These are phyloP conservation scores for Phytophthora nicotianae DNA, from an alignment of 352 stramenopile species.

Conservation along the genomic window DNA sequence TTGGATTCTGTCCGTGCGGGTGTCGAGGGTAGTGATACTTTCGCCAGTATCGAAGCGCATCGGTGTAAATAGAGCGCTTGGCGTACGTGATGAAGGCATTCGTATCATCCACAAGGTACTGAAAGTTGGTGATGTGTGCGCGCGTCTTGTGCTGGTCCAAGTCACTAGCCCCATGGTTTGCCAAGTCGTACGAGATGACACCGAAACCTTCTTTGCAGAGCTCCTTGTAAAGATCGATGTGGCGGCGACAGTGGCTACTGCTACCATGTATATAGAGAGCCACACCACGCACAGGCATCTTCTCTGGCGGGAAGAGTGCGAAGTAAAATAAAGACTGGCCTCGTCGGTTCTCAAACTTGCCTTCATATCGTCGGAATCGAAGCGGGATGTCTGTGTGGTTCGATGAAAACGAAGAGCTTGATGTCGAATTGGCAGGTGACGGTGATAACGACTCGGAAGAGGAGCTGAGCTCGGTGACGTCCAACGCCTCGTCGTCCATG, in stretches of 20 bases:
- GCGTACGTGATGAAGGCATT: conserved; percentile 52
- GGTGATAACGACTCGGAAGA: conserved; percentile 5
- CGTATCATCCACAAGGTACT: conserved; percentile 54
- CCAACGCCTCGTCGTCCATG: conserved; percentile 21
- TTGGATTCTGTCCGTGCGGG: conserved; percentile 13
- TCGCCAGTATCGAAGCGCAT: conserved; percentile 33
- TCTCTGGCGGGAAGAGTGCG: conserved; percentile 38
- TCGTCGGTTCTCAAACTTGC: conserved; percentile 44
- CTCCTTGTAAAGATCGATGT: conserved; percentile 50
- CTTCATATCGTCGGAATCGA: conserved; percentile 40
- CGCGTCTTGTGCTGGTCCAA: conserved; percentile 39
- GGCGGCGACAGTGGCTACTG: conserved; percentile 48
- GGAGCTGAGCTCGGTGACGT: conserved; percentile 19
- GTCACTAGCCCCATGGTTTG: conserved; percentile 56
- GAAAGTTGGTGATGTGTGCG: conserved; percentile 46
- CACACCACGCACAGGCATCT: conserved; percentile 43
- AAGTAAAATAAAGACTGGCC: conserved; percentile 50
- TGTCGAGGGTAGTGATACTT: conserved; percentile 28
- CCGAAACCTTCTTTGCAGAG: conserved; percentile 49
- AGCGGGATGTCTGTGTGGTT: conserved; percentile 19
- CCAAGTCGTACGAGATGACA: conserved; percentile 53
- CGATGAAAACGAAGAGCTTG: conserved; percentile 8
- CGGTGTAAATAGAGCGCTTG: conserved; percentile 39
- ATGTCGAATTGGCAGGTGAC: conserved; percentile 11
- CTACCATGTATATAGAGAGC: conserved; percentile 54